Conservation (phyloP, 345 rosid genomes). For the Adansonia digitata region DNA sequence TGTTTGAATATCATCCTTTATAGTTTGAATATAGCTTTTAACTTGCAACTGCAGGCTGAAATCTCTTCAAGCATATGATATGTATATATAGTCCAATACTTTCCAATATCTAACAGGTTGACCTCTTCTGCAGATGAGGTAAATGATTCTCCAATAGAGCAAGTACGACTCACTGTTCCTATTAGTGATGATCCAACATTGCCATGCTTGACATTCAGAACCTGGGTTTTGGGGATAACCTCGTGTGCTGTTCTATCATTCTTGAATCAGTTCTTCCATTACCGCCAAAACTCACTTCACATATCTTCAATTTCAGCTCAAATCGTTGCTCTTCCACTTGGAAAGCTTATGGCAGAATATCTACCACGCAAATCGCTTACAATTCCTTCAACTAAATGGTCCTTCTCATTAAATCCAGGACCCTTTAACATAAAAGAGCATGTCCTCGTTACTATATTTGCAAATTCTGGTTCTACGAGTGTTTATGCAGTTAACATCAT, state of each 20-base stretch:
- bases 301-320: constrained; percentile 41
- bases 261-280: constrained; percentile 42
- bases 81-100: background rate
- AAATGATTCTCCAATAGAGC: constrained; percentile 43
- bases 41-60: no score
- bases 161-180: constrained; percentile 41
- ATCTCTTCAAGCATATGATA: no score
- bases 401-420: constrained; percentile 49
- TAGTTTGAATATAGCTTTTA: no score
- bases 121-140: constrained; percentile 24
- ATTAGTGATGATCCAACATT: constrained; percentile 39
- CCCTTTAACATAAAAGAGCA: constrained; percentile 59
- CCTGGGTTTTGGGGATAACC: constrained; percentile 38
- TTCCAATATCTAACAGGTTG: background rate
- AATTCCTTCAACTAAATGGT: constrained; percentile 36
- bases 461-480: constrained; percentile 35
- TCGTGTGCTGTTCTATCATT: constrained; percentile 35
- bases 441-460: constrained; percentile 49
- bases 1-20: background rate
- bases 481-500: constrained; percentile 38
- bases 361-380: constrained; percentile 24
- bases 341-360: constrained; percentile 37
- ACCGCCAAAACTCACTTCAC: constrained; percentile 32
- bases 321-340: constrained; percentile 35
- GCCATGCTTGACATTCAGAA: constrained; percentile 46